Conservation (phyloP, 2,329 filamentous ascomycete genomes). For the Alternaria atra region DNA sequence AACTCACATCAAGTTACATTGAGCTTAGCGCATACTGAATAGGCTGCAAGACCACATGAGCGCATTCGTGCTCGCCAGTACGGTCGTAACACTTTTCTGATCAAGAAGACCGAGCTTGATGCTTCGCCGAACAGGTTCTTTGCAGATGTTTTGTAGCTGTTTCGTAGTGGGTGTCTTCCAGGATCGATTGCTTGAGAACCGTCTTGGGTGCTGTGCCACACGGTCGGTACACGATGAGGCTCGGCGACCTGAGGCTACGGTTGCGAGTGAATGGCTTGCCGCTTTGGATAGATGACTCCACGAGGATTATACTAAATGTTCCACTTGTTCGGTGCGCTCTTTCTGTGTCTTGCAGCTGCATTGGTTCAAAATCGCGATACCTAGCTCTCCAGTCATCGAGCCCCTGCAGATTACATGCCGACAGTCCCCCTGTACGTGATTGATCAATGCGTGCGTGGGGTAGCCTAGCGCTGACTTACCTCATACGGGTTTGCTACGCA, state of each 20-base stretch:
- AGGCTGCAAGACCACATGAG: slow-evolving; percentile 35
- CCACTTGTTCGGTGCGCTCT: slow-evolving; percentile 15
- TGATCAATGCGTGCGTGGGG: slow-evolving; percentile 16
- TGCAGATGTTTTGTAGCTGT: not conserved
- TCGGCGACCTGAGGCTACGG: slow-evolving; percentile 28
- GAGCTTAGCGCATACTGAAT: slow-evolving; percentile 31
- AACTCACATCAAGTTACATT: slow-evolving; percentile 33
- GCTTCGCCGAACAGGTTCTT: not conserved
- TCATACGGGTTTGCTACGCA: slow-evolving; percentile 22
- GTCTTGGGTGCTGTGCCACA: slow-evolving; percentile 16
- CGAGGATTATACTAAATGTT: slow-evolving; percentile 24
- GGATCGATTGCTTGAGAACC: not conserved
- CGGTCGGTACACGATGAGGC: slow-evolving; percentile 22
- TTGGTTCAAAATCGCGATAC: slow-evolving; percentile 16
- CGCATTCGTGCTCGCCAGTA: slow-evolving; percentile 25
- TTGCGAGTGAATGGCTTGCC: slow-evolving; percentile 26
- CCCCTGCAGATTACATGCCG: slow-evolving; percentile 19
- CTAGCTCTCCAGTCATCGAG: slow-evolving; percentile 20
- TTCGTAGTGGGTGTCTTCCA: not conserved
- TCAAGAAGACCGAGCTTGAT: not conserved
- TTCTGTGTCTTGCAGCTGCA: slow-evolving; percentile 19
- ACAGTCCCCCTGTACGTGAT: slow-evolving; percentile 15
- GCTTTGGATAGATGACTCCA: slow-evolving; percentile 34
- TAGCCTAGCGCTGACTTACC: slow-evolving; percentile 34
- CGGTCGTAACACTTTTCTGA: not conserved